Conservation (phyloP, 2,329 filamentous ascomycete genomes). For the Saccharata proteae region DNA sequence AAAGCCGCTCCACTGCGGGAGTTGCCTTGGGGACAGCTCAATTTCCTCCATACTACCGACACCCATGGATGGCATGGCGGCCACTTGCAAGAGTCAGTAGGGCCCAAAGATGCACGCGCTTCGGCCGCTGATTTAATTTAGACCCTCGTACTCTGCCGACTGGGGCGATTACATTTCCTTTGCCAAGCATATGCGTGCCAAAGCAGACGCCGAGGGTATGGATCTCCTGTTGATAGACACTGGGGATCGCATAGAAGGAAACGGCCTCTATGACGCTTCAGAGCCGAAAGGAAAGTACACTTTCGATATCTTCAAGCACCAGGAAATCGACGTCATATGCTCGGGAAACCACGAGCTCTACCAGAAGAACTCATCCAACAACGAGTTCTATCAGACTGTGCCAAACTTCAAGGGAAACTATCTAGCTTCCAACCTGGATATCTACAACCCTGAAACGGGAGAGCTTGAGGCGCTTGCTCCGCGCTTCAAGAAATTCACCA, state of each 20-base stretch:
- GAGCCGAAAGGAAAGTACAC: conserved; percentile 78
- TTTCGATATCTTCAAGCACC: conserved; percentile 74
- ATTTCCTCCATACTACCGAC: conserved; percentile 87
- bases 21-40: conserved; percentile 84
- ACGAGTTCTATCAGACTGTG: conserved; percentile 69
- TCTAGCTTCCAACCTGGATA: conserved; percentile 86
- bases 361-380: conserved; percentile 60
- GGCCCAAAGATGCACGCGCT: conserved; percentile 1
- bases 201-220: conserved; percentile 63
- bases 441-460: conserved; percentile 60
- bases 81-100: conserved; percentile 70
- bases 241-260: conserved; percentile 86
- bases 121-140: conserved; percentile 24
- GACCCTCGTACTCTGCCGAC: conserved; percentile 83
- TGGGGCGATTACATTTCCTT: conserved; percentile 99
- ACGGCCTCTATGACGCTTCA: conserved; percentile 86
- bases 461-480: conserved; percentile 64
- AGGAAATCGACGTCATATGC: conserved; percentile 72
- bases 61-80: conserved; percentile 94
- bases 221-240: conserved; percentile 94
- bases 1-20: conserved; percentile 71
- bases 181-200: conserved; percentile 64
- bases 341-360: conserved; percentile 96
- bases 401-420: conserved; percentile 73
- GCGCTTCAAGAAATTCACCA: conserved; percentile 80